A percentile compares a stretch with the other conserved stretches of the same genome.
Evolutionary conservation across 139 green algal genomes (phyloP).

Genomic region (Chlamydomonas sp.): DNA sequence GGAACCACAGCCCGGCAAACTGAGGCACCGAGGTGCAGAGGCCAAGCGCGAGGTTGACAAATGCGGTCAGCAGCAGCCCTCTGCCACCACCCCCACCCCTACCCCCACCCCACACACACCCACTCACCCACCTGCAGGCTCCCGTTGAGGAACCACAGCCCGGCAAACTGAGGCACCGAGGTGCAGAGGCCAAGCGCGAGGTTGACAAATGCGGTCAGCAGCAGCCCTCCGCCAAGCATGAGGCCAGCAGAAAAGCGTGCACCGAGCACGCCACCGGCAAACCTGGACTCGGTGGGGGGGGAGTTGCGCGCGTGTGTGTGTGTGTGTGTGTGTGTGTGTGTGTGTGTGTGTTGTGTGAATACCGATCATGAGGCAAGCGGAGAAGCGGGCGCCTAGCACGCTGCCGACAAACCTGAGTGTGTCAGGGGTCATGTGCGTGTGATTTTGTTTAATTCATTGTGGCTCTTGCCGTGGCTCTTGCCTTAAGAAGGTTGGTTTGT

Average conservation of each 20-base stretch:
- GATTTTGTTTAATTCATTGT: too few relatives aligned
- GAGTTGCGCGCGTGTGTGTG: too few relatives aligned
- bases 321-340: too few relatives aligned
- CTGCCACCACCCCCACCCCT: too few relatives aligned
- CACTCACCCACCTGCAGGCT: constrained; percentile 19
- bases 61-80: constrained; percentile 75
- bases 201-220: constrained; percentile 80
- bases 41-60: constrained; percentile 85
- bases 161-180: constrained; percentile 47
- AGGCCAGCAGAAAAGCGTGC: constrained; percentile 58
- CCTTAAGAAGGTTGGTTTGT: too few relatives aligned
- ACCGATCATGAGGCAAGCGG: too few relatives aligned
- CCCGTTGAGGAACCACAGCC: constrained; percentile 22
- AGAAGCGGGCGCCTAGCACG: too few relatives aligned
- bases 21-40: constrained; percentile 53
- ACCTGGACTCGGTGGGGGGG: constrained; percentile 19
- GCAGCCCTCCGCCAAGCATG: constrained; percentile 80
- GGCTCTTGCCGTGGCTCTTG: too few relatives aligned
- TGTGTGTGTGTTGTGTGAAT: too few relatives aligned
- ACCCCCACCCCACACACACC: too few relatives aligned
- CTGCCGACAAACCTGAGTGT: too few relatives aligned
- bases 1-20: constrained; percentile 28
- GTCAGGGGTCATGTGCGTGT: too few relatives aligned
- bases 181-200: constrained; percentile 72
- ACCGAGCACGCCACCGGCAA: constrained; percentile 62